Conservation (phyloP, 2,329 filamentous ascomycete genomes). For the Catunica adiposa region DNA sequence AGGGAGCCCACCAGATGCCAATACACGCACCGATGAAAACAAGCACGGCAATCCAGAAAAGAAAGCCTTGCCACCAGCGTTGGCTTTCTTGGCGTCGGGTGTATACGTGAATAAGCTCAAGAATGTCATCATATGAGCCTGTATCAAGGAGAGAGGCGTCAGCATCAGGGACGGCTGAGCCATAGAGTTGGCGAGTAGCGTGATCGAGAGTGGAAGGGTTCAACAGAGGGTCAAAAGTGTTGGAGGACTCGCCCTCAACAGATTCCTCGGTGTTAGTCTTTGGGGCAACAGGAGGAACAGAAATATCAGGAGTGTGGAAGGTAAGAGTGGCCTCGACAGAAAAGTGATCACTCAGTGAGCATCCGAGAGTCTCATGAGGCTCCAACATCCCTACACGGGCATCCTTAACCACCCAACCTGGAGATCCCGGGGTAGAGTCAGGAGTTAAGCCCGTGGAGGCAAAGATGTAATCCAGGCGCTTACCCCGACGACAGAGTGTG, state of each 20-base stretch:
- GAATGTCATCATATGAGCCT: conserved; percentile 44
- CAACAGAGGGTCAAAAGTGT: conserved; percentile 16
- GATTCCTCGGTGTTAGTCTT: conserved; percentile 10
- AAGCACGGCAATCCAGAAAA: conserved; percentile 54
- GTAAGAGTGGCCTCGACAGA: conserved; percentile 67
- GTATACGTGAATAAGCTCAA: conserved; percentile 54
- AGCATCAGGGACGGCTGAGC: conserved; percentile 16
- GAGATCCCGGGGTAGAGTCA: conserved; percentile 19
- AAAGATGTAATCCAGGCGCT: conserved; percentile 90
- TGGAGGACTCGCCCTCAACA: conserved; percentile 13
- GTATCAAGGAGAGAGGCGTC: conserved; percentile 16
- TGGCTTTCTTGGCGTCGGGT: conserved; percentile 54
- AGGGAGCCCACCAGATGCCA: conserved; percentile 71
- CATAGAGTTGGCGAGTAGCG: conserved; percentile 22
- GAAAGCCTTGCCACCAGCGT: conserved; percentile 50
- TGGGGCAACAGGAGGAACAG: conserved; percentile 14
- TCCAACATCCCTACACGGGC: conserved; percentile 64
- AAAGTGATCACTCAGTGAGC: conserved; percentile 89
- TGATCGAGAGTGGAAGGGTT: conserved; percentile 16
- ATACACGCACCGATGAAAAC: conserved; percentile 60
- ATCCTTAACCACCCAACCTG: conserved; percentile 51
- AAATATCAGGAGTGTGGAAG: conserved; percentile 24
- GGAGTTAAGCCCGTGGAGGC: conserved; percentile 37
- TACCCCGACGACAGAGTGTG: conserved; percentile 55
- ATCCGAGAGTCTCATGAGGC: conserved; percentile 63